Evolutionary conservation across 441 rosid genomes (phyloP), one percentile per base, ranked within the genome.

Genomic region (Adansonia madagascariensis): DNA sequence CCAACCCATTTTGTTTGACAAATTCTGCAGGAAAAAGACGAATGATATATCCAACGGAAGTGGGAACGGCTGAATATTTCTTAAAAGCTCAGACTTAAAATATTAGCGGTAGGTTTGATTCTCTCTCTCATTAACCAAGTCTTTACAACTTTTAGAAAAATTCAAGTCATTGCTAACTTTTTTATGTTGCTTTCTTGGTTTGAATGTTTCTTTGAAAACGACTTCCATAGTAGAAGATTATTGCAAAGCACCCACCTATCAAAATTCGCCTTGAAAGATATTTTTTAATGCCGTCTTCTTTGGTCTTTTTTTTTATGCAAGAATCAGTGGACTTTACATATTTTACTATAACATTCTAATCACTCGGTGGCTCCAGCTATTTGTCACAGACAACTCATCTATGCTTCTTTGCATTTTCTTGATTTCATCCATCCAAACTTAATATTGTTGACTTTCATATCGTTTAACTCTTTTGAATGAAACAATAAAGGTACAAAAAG

Each of bases 141-240:
- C 17, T 15, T 24, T 3, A 39, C 0, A 11, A 14, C 39, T 31
- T 12, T 49, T 24, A 35, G 12, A 63, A 6, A 63, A 63, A 20
- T 63, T 63, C 35, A 31, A 35, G 18, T 20, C 43, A 11, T 24
- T 49, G 41, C 39, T 20, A n/a, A 8, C 8, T 22, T 47, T 17
- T 69, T 4, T 47, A 6, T 12, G 43, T 8, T 47, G 14, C 0
- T 72, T 50, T 56, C 65, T 39, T 18, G 64, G 2, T 72, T 71
- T 56, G 65, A 72, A 35, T 56, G 75, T 39, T 72, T 72, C 75
- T 5, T 41, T 12, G 75, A 57, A 41, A 56, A 57, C 31, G 66
- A 71, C 63, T 1, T 69, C 1, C 11, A 4, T 24, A 60, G 12
- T 10, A 24, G 20, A 52, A 2, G 59, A n/a, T 53, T 55, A 62